phyloP scores from a whole-genome alignment of 2,329 filamentous ascomycete genomes.

The Ophiostoma sp. region DNA sequence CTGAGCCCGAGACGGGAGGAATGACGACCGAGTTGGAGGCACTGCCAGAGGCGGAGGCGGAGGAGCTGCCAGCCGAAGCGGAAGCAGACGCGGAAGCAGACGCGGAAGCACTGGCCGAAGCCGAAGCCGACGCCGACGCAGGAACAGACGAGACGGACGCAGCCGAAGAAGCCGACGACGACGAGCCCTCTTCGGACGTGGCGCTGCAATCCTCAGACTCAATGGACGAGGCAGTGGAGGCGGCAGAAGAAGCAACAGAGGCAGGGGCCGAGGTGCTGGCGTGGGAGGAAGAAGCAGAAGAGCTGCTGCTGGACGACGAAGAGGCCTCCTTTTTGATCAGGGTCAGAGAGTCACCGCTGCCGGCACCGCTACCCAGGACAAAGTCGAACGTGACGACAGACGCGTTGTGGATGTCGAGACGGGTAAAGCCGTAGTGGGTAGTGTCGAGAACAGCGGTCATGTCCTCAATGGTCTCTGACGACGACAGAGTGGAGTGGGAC shows the following conservation, averaged over 20 bases:
- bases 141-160: background rate
- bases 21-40: background rate
- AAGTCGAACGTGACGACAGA: conserved; percentile 35
- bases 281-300: background rate
- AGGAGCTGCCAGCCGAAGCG: background rate
- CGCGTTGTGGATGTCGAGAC: conserved; percentile 41
- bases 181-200: background rate
- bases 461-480: conserved; percentile 38
- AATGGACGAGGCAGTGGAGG: background rate
- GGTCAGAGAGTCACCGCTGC: conserved; percentile 42
- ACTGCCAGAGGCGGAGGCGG: background rate
- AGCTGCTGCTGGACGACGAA: background rate
- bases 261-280: background rate
- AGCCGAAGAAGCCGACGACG: background rate
- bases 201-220: conserved; percentile 5
- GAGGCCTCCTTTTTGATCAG: conserved; percentile 27
- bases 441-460: conserved; percentile 49
- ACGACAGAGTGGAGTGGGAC: conserved; percentile 45
- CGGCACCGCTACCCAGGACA: conserved; percentile 44
- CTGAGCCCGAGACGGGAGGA: background rate
- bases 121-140: background rate
- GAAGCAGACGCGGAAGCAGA: background rate
- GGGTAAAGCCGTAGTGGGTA: conserved; percentile 51
- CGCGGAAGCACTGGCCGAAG: background rate
- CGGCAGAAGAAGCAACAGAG: background rate